A percentile compares a stretch with the other conserved stretches of the same genome.
Conservation (phyloP, 192 early-diverging fungal species). For the Coemansia sp. region DNA sequence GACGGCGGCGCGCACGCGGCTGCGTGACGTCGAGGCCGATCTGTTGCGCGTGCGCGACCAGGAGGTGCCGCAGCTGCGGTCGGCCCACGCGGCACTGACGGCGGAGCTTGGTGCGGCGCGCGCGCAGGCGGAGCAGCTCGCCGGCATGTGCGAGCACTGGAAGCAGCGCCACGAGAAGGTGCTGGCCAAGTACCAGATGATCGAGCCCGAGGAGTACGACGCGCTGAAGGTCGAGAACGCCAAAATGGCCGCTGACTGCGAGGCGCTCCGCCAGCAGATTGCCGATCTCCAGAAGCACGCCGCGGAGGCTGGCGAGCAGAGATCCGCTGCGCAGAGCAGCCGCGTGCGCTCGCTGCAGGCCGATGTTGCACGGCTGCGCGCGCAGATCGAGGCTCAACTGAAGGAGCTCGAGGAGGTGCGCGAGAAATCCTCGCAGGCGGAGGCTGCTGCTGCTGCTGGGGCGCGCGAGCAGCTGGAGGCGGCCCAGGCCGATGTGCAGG, state of each 20-base stretch:
- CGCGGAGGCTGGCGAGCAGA: constrained; percentile 3
- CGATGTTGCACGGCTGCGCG: constrained; percentile 20
- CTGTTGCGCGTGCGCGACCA: constrained; percentile 59
- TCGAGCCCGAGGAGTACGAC: constrained; percentile 78
- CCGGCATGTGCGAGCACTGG: constrained; percentile 69
- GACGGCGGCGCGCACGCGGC: constrained; percentile 13
- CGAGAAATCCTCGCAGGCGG: not conserved
- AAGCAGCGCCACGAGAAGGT: constrained; percentile 72
- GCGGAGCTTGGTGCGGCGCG: constrained; percentile 63
- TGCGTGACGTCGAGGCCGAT: constrained; percentile 43
- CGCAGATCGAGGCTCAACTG: constrained; percentile 8
- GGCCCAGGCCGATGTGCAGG: not conserved
- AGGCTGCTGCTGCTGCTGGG: not conserved
- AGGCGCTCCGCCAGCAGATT: constrained; percentile 6
- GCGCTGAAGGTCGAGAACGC: constrained; percentile 59
- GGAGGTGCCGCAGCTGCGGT: constrained; percentile 54
- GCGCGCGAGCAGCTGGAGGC: constrained; percentile 5
- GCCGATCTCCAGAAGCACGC: constrained; percentile 5
- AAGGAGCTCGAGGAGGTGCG: constrained; percentile 4
- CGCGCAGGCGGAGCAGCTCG: constrained; percentile 54
- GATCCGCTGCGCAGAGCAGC: constrained; percentile 6
- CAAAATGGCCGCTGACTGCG: constrained; percentile 25
- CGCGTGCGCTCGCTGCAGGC: constrained; percentile 9
- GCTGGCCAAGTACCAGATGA: constrained; percentile 73
- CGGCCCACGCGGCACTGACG: constrained; percentile 40